Conservation (phyloP, 176 grass and related monocot species). For the Triticum aestivum region DNA sequence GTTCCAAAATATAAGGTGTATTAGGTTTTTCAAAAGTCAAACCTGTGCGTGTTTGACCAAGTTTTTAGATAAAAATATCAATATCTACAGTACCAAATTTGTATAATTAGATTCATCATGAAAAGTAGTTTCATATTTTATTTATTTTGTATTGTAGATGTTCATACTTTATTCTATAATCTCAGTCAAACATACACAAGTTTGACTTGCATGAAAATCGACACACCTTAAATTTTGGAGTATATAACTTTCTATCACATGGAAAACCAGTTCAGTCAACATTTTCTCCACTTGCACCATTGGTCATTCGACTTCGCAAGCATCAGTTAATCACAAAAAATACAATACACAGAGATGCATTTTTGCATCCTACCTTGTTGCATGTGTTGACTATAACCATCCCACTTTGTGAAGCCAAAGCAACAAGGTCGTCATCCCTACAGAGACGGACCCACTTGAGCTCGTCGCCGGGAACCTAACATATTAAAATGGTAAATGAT, state of each 20-base stretch:
- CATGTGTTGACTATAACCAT: slow-evolving; percentile 89
- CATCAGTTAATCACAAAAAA: slow-evolving; percentile 25
- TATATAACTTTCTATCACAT: slow-evolving; percentile 15
- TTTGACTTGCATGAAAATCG: too few relatives aligned
- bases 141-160: too few relatives aligned
- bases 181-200: too few relatives aligned
- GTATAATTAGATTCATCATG: too few relatives aligned
- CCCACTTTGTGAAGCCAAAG: slow-evolving; percentile 89
- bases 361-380: slow-evolving; percentile 59
- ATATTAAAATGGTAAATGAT: slow-evolving; percentile 26
- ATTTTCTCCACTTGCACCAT: slow-evolving; percentile 6
- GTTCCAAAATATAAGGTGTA: too few relatives aligned
- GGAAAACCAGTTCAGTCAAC: background rate
- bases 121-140: too few relatives aligned
- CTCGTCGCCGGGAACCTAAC: slow-evolving; percentile 74
- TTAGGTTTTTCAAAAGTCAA: too few relatives aligned
- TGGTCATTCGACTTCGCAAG: background rate
- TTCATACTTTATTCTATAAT: too few relatives aligned
- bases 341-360: slow-evolving; percentile 20
- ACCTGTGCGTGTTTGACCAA: too few relatives aligned
- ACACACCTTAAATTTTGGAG: background rate
- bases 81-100: too few relatives aligned
- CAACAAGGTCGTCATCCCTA: slow-evolving; percentile 81
- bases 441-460: slow-evolving; percentile 86
- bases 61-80: too few relatives aligned